Base-by-base conservation (phyloP, 306 rosid genomes). In the Glycine soja region DNA sequence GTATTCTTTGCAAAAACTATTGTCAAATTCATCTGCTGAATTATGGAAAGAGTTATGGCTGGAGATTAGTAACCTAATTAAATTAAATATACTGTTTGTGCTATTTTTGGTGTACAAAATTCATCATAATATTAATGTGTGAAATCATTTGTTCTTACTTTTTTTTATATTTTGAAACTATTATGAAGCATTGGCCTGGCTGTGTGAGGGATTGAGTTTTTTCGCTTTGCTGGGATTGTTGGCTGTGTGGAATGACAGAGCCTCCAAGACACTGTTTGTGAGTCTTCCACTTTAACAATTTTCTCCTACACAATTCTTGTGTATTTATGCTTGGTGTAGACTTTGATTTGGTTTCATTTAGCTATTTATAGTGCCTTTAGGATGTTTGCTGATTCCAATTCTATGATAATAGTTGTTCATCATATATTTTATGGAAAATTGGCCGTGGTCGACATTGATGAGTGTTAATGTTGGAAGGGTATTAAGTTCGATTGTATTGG, bases 141-240 rank as follows among this genome's bases (percentile, higher is more conserved):
- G 14, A 12, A 15, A 15, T 77, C 3, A 12, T 9, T 62, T 8
- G 1, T 24, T 24, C 30, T 24, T 45, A 40, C 4, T 16, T 12
- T 13, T 8, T 59, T 58, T 75, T 52, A 68, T 12, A 16, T 11
- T 34, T 80, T 65, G 36, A 61, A 42, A 75, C 8, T 80, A 93
- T 97, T 95, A 93, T 78, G 97, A 93, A 86, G 99, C 99, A 71
- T 88, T 95, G 89, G 98, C 91, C 9, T 95, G 99, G 99, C 86
- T 95, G 5, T 90, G 97, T 76, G 99, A 97, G 56, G 97, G 98
- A 18, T 88, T 95, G 81, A 54, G 99, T 8, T 93, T 63, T 77
- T 93, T 93, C n/a, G 97, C 89, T 0, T 63, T 86, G 34, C 52
- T 95, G 56, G 99, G 99, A 63, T 63, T 95, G 45, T 68, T 89